Percentiles rank a stretch among this genome's conserved stretches.
phyloP scores from a whole-genome alignment of 768 basidiomycete species.

The Lentinula edodes region DNA sequence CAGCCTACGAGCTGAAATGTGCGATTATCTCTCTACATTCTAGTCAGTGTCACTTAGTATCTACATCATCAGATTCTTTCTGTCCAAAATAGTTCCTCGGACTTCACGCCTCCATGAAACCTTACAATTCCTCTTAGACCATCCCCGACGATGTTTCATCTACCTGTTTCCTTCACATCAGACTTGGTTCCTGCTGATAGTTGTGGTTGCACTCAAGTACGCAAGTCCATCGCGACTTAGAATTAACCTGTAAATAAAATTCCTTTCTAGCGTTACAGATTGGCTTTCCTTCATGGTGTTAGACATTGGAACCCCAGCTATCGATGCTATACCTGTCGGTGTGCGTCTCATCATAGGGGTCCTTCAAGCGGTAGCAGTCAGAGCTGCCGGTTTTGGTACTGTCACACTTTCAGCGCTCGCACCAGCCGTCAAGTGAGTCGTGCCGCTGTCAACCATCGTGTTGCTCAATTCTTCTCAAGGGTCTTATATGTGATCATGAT shows the following conservation, averaged over 20 bases:
- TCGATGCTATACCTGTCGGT: conserved; percentile 65
- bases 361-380: conserved; percentile 75
- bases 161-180: conserved; percentile 92
- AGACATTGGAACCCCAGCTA: conserved; percentile 73
- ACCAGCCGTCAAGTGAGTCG: conserved; percentile 79
- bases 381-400: conserved; percentile 84
- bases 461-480: conserved; percentile 28
- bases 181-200: conserved; percentile 80
- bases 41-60: neutral
- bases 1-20: conserved; percentile 84
- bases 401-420: conserved; percentile 70
- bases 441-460: conserved; percentile 4
- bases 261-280: conserved; percentile 56
- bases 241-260: neutral
- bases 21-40: conserved; percentile 19
- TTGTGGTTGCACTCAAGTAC: conserved; percentile 69
- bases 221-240: conserved; percentile 14
- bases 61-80: conserved; percentile 54
- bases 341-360: conserved; percentile 69
- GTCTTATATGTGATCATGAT: conserved; percentile 92
- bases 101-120: conserved; percentile 69
- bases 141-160: conserved; percentile 88
- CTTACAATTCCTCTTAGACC: conserved; percentile 87
- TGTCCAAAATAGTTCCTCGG: conserved; percentile 55
- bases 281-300: conserved; percentile 88